Base-by-base conservation (phyloP, 2,329 filamentous ascomycete genomes). In the Trichophyton benhamiae region DNA sequence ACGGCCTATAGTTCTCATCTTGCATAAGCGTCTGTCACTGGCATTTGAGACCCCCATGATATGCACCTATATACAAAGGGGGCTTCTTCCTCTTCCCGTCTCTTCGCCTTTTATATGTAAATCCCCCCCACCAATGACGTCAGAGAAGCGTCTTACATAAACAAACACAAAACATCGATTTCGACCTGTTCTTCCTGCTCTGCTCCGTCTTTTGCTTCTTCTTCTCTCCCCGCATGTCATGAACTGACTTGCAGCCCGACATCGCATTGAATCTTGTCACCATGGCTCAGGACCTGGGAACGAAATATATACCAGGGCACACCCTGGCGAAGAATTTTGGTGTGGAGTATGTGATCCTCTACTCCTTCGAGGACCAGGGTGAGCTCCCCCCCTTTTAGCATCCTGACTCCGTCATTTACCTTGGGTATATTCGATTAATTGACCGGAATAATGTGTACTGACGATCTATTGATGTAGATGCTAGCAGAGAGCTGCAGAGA, bases 271-370 rank as follows among this genome's bases (percentile, higher is more conserved):
- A 20, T 48, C 17, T 22, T 17, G 20, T 48, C 20, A 11, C 17
- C 44, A 48, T 48, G 44, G n/a, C 20, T 11, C n/a, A 48, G 17
- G 44, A 20, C n/a, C n/a, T 48, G 20, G 44, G 17, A 22, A 11
- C 44, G 57, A 57, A 58, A 9, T 22, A 46, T 42, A 27, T 41
- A 55, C 46, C 20, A 17, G 1, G n/a, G 46, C 20, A 27, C 33
- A 25, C 38, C 7, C 20, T 48, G 63, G 70, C 78, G 65, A 78
- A 77, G 58, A 87, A 86, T 68, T 79, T 86, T 68, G 82, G 88
- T 60, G 89, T 96, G 63, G 91, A 96, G 78, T 96, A 90, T 79
- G 90, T 96, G 62, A 82, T 96, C 65, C 83, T 85, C 70, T 96
- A 89, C 75, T 80, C 86, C 62, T 86, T 92, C 69, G 82, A 85